These are phyloP conservation scores for Beverwykella pulmonaria DNA, from an alignment of 495 filamentous ascomycete species.

Conservation along the genomic window DNA sequence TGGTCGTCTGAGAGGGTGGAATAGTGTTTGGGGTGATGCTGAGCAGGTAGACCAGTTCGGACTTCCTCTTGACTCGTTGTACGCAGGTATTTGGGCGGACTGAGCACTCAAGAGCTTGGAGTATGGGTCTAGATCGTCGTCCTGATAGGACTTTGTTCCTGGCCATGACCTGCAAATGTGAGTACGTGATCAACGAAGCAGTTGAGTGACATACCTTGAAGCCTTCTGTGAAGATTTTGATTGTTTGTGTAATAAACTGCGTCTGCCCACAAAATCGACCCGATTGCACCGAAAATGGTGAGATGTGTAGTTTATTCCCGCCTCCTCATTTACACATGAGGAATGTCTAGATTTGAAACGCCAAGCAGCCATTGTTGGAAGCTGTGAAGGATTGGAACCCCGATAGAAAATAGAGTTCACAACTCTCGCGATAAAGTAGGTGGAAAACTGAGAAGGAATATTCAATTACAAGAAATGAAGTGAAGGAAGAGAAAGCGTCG, in stretches of 20 bases:
- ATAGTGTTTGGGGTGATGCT: background rate
- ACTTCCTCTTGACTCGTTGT: no score
- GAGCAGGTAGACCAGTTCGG: no score
- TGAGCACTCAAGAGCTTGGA: background rate
- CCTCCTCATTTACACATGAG: constrained; percentile 12
- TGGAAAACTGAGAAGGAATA: background rate
- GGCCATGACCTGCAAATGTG: constrained; percentile 21
- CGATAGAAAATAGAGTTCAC: background rate
- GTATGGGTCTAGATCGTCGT: background rate
- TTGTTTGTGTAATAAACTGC: background rate
- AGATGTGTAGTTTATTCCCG: constrained; percentile 23
- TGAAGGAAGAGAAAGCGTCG: background rate
- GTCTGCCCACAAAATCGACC: background rate
- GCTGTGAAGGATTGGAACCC: background rate
- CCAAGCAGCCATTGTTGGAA: constrained; percentile 12
- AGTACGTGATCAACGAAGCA: background rate
- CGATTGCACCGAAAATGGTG: constrained; percentile 16
- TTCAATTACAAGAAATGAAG: constrained; percentile 10
- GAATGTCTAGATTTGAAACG: constrained; percentile 20
- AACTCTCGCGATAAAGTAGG: background rate
- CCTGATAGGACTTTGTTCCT: background rate
- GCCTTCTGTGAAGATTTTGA: background rate
- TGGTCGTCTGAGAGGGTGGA: constrained; percentile 7
- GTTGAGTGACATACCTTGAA: constrained; percentile 7
- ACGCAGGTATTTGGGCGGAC: background rate